A percentile compares a stretch with the other conserved stretches of the same genome.
phyloP scores from a whole-genome alignment of 306 rosid species.

The Hippophae gyantsensis region DNA sequence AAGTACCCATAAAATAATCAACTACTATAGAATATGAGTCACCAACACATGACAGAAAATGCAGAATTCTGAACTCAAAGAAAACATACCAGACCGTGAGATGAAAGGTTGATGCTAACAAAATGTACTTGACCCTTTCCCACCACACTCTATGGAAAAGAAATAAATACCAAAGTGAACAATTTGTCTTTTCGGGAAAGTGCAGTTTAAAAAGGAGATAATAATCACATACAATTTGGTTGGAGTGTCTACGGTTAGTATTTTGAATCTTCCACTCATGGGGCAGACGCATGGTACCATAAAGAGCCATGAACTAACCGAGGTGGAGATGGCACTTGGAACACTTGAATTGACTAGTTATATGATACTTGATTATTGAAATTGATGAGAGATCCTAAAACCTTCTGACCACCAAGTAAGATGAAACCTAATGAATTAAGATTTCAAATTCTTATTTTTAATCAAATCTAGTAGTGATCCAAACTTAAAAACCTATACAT shows the following conservation, averaged over 20 bases:
- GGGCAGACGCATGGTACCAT: conserved; percentile 49
- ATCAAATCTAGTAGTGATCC: too few species aligned
- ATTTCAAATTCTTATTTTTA: neutral
- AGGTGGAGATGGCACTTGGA: conserved; percentile 21
- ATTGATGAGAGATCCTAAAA: neutral
- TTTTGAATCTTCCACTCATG: conserved; percentile 33
- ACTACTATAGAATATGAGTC: neutral
- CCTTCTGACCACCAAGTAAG: neutral
- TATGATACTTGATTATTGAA: neutral
- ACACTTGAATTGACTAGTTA: conserved; percentile 16
- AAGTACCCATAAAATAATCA: neutral
- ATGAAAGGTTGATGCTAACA: conserved; percentile 46
- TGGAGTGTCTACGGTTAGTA: conserved; percentile 26
- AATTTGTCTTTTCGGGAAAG: neutral
- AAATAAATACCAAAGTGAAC: conserved; percentile 9
- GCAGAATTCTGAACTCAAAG: conserved; percentile 9
- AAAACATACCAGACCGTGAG: conserved; percentile 57
- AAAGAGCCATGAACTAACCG: conserved; percentile 44
- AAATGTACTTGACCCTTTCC: conserved; percentile 46
- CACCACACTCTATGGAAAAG: conserved; percentile 32
- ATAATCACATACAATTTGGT: conserved; percentile 41
- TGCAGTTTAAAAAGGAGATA: conserved; percentile 1
- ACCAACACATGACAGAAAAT: neutral
- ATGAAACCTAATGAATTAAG: conserved; percentile 1
- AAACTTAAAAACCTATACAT: too few species aligned